Base-by-base conservation (phyloP, 2,329 filamentous ascomycete genomes). In the Zarea fungicola region DNA sequence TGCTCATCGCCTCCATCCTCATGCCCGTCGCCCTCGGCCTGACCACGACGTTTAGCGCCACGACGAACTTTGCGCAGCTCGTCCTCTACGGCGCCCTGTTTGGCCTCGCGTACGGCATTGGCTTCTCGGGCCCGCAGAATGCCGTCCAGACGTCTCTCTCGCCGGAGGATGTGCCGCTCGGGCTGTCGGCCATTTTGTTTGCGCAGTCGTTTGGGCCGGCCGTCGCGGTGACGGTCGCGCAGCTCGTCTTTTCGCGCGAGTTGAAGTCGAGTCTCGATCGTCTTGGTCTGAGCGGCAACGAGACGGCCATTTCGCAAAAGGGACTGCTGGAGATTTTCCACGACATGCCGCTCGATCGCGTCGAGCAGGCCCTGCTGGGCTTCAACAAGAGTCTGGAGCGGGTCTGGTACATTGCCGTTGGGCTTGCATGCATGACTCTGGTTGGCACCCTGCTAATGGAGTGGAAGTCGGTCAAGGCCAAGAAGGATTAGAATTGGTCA, bases 121-220 rank as follows among this genome's bases (percentile, higher is more conserved):
- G 60, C 9, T 60, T 73, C 50, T 68, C 71, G 42, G 62, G 68
- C 42, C 62, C 68, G 7, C 54, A 68, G 14, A 66, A 71, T 16
- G 68, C 65, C 2, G 67, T 65, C 0, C 69, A 72, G 54, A 65
- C 67, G 1, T 67, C 70, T 1, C 58, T 72, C 7, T 25, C 46
- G 7, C 5, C 37, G 3, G 46, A 49, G 19, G 56, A 58, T 4
- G 46, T 58, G 1, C 54, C 54, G 0, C 48, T 58, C 0, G 57
- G 56, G 0, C 7, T 58, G 1, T 57, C 66, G 48, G 16, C 55
- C 0, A 54, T 59, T 18, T 5, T 59, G 0, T 59, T 59, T 11
- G 52, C 57, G 0, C 56, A 58, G 16, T 55, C 52, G 0, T 59
- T 59, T 11, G 57, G 57, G 0, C 57, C 57, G 0, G 55, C 56